Percentiles rank a stretch among this genome's conserved stretches.
Conservation (phyloP, 2,329 filamentous ascomycete species). For the Calycina marina region DNA sequence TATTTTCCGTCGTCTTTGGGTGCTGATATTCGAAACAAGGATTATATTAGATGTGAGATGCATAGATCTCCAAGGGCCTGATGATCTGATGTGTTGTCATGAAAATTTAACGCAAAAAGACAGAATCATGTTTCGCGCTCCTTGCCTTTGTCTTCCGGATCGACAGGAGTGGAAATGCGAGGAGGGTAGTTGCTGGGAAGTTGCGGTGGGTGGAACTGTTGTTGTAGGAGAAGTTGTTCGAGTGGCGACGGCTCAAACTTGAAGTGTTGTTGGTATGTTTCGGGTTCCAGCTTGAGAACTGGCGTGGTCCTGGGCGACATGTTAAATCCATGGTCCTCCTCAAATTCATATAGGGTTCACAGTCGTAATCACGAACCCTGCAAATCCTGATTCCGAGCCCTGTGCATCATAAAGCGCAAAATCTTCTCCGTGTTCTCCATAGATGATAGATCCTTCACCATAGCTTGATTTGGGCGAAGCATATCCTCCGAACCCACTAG, state of each 20-base stretch:
- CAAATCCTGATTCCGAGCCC: conserved; percentile 20
- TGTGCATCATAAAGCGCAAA: conserved; percentile 23
- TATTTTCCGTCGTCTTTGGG: too few species aligned
- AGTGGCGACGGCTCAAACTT: conserved; percentile 15
- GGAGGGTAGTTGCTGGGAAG: conserved; percentile 15
- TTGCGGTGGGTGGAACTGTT: conserved; percentile 9
- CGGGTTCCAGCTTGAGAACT: conserved; percentile 16
- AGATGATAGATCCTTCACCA: conserved; percentile 44
- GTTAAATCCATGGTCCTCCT: conserved; percentile 22
- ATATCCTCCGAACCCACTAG: conserved; percentile 35
- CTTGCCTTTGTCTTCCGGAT: conserved; percentile 21
- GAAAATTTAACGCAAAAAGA: conserved; percentile 7
- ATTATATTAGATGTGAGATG: conserved; percentile 11
- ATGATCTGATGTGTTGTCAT: conserved; percentile 9
- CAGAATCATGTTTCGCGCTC: conserved; percentile 19
- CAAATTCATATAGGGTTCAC: conserved; percentile 25
- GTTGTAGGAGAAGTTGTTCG: conserved; percentile 5
- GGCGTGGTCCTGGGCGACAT: conserved; percentile 21
- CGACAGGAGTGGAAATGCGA: conserved; percentile 14
- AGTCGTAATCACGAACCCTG: conserved; percentile 24
- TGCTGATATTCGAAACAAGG: conserved; percentile 4
- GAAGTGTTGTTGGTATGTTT: conserved; percentile 9
- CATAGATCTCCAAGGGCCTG: conserved; percentile 7
- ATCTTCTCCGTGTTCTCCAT: conserved; percentile 45
- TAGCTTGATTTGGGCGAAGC: conserved; percentile 49